Evolutionary conservation across 257 asterid genomes (phyloP).

Genomic region (Fraxinus anomala): DNA sequence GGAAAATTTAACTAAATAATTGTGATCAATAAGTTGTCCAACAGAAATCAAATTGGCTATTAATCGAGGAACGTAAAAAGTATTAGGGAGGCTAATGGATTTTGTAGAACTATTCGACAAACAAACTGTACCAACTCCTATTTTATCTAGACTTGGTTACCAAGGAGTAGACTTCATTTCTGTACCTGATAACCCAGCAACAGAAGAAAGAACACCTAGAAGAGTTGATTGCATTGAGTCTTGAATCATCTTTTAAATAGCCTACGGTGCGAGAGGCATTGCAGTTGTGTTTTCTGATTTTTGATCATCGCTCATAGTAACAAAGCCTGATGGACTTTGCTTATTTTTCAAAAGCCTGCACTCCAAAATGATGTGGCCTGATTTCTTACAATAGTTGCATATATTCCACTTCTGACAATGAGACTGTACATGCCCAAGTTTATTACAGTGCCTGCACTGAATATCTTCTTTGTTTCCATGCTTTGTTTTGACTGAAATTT

Average conservation of each 20-base stretch:
- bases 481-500: not conserved
- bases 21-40: too few relatives aligned
- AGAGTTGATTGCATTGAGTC: not conserved
- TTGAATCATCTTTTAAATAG: not conserved
- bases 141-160: not conserved
- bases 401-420: conserved; percentile 13
- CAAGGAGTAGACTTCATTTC: not conserved
- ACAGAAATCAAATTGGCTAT: too few relatives aligned
- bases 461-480: not conserved
- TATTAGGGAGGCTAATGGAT: too few relatives aligned
- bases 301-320: not conserved
- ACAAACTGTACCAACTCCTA: too few relatives aligned
- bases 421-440: not conserved
- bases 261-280: not conserved
- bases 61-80: too few relatives aligned
- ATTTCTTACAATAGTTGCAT: conserved; percentile 19
- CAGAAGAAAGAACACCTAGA: not conserved
- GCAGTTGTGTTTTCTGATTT: not conserved
- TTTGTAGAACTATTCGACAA: too few relatives aligned
- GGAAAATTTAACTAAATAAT: too few relatives aligned
- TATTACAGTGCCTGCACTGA: too few relatives aligned
- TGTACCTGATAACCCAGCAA: not conserved
- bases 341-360: not conserved
- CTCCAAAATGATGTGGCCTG: conserved; percentile 11
- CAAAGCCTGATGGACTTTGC: not conserved